Base-by-base conservation (phyloP, 2,329 filamentous ascomycete species). In the Onygena corvina region DNA sequence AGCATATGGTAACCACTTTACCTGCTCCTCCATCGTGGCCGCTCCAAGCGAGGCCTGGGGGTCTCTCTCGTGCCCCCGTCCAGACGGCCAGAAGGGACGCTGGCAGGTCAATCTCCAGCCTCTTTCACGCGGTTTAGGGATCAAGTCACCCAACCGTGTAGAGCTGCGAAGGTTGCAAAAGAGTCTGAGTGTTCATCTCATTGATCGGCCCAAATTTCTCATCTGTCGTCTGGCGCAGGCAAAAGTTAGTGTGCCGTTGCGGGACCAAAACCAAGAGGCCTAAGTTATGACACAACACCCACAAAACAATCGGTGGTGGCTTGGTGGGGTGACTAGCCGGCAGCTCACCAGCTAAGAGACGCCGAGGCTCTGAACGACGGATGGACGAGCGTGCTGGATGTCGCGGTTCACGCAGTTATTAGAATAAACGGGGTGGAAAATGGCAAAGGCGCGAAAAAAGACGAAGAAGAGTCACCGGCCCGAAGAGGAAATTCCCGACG, bases 1-100 rank as follows among this genome's bases (percentile, higher is more conserved):
- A n/a, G n/a, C n/a, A n/a, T n/a, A n/a, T n/a, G n/a, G n/a, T n/a
- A n/a, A n/a, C n/a, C n/a, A n/a, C n/a, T 53, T 52, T 59, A 69
- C 67, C 66, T 69, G 67, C 56, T 68, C 67, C 65, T 68, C 67
- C 67, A 69, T 69, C 58, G 64, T 51, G 61, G 59, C 61, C 63
- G 61, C 63, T 62, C 63, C 61, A 57, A 33, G 42, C 42, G 30
- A 46, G 38, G 42, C 42, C 25, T 27, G 42, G 27, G 16, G 27
- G n/a, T n/a, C n/a, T n/a, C 42, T 46, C 42, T 30, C 42, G 42
- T 46, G 42, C 27, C 31, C n/a, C 42, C 18, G 14, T 16, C 20
- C 35, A 38, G 35, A 38, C 35, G 35, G 4, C 35, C 20, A 16
- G 20, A 38, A 38, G 20, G 8, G 35, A 38, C n/a, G 20, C 3